phyloP scores from a whole-genome alignment of 2,329 filamentous ascomycete species.

The Aspergillus quadricinctus region DNA sequence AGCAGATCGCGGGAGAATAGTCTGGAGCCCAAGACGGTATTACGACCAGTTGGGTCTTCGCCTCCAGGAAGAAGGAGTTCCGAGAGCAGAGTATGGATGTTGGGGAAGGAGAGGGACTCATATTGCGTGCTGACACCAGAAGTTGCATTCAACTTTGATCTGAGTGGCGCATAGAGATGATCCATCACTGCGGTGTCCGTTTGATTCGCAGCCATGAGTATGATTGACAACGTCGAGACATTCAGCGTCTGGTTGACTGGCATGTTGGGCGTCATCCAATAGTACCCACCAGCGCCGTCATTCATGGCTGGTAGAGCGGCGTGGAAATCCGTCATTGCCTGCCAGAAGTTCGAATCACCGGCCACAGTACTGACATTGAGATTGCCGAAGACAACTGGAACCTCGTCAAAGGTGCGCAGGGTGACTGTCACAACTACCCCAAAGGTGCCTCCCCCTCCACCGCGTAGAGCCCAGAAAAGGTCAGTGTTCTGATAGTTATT shows the following conservation, averaged over 20 bases:
- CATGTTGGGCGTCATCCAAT: neutral
- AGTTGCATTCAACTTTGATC: neutral
- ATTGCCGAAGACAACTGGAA: neutral
- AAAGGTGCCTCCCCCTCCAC: constrained; percentile 52
- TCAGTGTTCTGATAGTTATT: constrained; percentile 35
- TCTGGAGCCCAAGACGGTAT: neutral
- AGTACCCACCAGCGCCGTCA: neutral
- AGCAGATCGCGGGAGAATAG: neutral
- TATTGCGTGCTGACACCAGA: neutral
- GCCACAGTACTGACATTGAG: neutral
- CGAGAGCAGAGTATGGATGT: neutral
- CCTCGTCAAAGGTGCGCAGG: neutral
- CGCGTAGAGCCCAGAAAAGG: constrained; percentile 50
- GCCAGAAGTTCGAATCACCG: neutral
- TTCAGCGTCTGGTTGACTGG: neutral
- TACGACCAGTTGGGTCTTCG: neutral
- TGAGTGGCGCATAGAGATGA: neutral
- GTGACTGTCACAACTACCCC: constrained; percentile 33
- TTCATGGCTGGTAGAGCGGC: neutral
- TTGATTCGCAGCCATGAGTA: neutral
- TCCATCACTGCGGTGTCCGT: neutral
- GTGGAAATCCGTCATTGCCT: neutral
- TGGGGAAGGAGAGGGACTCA: neutral
- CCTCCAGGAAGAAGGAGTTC: neutral
- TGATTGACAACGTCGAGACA: neutral